Base-by-base conservation (phyloP, 2,329 filamentous ascomycete species). In the Cordyceps pruinosa region DNA sequence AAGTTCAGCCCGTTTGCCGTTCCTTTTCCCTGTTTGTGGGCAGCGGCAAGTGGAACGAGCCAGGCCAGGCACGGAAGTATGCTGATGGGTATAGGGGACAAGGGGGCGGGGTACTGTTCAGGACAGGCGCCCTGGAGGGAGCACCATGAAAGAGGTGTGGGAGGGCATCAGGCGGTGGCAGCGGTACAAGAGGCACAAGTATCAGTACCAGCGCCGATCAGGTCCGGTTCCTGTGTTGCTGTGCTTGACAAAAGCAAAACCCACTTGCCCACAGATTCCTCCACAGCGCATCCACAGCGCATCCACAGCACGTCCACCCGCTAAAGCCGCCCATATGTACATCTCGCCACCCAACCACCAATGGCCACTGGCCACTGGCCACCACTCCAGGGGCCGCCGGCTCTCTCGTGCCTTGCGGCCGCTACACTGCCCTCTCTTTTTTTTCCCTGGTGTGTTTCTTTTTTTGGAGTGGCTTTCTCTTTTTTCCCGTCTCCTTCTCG, bases 21-120 rank as follows among this genome's bases (percentile, higher is more conserved):
- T n/a, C n/a, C 21, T 17, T 9, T 56, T 49, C 45, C 54, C 47
- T 56, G 54, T 42, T 56, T 48, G 28, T 44, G 23, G 52, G 53
- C 53, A 21, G 53, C 53, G 35, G 35, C 45, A 49, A 42, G 30
- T 49, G 54, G 54, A 55, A 47, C 51, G 32, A 46, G 30, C 30
- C n/a, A 47, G 30, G 30, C 30, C n/a, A 47, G 30, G 30, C 3
- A 30, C 8, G 5, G n/a, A 48, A 28, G 52, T 37, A 37, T 3
- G n/a, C n/a, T n/a, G n/a, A n/a, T n/a, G n/a, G n/a, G n/a, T n/a
- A n/a, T n/a, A n/a, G 41, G 52, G 42, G 47, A 55, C 52, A 32
- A 12, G 19, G 1, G 3, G 2, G 3, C 1, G 44, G 13, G 34
- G 52, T 55, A 48, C 10, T n/a, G 2, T 17, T 12, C 6, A 10